Base-by-base conservation (phyloP, 2,329 filamentous ascomycete species). In the Colletotrichum euphorbiae region DNA sequence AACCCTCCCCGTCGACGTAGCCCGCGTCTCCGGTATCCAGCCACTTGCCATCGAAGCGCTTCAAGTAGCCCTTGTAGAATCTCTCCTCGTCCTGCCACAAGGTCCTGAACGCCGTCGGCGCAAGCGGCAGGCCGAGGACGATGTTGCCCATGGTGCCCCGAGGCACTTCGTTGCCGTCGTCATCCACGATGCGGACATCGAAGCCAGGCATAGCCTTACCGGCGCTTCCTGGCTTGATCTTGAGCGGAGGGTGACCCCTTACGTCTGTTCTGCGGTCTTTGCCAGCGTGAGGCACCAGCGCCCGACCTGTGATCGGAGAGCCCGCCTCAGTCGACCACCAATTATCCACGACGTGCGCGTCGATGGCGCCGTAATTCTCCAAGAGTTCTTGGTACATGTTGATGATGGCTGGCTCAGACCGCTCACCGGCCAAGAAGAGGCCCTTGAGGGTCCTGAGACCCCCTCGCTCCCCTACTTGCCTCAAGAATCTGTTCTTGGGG, bases 161-260 rank as follows among this genome's bases (percentile, higher is more conserved):
- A n/a, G 85, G 78, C 0, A 97, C 83, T 76, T 94, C 91, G 1
- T 85, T 84, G 5, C 94, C 94, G 0, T 88, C 82, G 73, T 98
- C 94, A 75, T 97, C 89, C 3, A 98, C 93, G 13, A 95, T 85
- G 15, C 91, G 87, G 3, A 98, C 91, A 73, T 97, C 93, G 74
- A 97, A 98, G 0, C 94, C 95, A 0, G 94, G 94, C 90, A 97
- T 93, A 0, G 94, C 87, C 76, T 97, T 96, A 0, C 94, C 94
- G 5, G 94, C 95, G 69, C 92, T 95, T 1, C 95, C 95, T 1
- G 94, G 92, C 73, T 91, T 94, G 75, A 95, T 88, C 0, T 80
- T 77, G 2, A 90, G 86, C 43, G 79, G 78, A 5, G 76, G 74
- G 48, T 80, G 76, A 24, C 75, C 73, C 33, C 80, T 80, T 15